These are phyloP conservation scores for Kernera saxatilis DNA, from an alignment of 345 rosid genomes.

Conservation along the genomic window DNA sequence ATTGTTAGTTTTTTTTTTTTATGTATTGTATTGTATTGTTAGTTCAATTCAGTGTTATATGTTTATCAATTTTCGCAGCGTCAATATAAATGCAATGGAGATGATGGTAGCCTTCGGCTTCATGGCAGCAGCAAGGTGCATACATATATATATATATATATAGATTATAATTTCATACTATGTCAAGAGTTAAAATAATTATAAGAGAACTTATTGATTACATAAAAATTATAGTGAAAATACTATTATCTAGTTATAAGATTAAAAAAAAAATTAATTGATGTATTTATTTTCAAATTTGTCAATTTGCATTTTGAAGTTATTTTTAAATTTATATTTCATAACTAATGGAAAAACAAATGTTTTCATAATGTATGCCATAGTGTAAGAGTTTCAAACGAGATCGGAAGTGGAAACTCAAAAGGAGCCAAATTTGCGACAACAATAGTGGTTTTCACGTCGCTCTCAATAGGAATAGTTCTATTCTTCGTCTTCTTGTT, in stretches of 20 bases:
- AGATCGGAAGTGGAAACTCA: slow-evolving; percentile 66
- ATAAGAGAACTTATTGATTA: not conserved
- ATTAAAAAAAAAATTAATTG: not conserved
- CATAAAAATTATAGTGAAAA: not conserved
- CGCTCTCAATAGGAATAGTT: slow-evolving; percentile 48
- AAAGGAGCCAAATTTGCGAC: slow-evolving; percentile 53
- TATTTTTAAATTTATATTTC: not conserved
- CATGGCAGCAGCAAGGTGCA: slow-evolving; percentile 65
- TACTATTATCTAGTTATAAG: not conserved
- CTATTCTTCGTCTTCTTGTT: slow-evolving; percentile 42
- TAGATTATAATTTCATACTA: too few species aligned
- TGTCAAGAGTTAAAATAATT: not conserved
- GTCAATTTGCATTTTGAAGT: not conserved
- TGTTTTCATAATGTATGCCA: not conserved
- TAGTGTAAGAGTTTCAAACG: slow-evolving; percentile 80
- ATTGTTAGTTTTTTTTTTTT: not conserved
- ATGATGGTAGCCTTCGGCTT: slow-evolving; percentile 80
- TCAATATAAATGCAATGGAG: slow-evolving; percentile 69
- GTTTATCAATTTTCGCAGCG: slow-evolving; percentile 32
- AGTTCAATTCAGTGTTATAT: not conserved
- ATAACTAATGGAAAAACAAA: not conserved
- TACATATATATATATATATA: not conserved
- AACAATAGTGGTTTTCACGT: slow-evolving; percentile 33
- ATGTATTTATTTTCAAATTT: not conserved
- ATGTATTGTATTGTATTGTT: too few species aligned